These are phyloP conservation scores for Venturia asperata DNA, from an alignment of 2,329 filamentous ascomycete species.

Conservation along the genomic window DNA sequence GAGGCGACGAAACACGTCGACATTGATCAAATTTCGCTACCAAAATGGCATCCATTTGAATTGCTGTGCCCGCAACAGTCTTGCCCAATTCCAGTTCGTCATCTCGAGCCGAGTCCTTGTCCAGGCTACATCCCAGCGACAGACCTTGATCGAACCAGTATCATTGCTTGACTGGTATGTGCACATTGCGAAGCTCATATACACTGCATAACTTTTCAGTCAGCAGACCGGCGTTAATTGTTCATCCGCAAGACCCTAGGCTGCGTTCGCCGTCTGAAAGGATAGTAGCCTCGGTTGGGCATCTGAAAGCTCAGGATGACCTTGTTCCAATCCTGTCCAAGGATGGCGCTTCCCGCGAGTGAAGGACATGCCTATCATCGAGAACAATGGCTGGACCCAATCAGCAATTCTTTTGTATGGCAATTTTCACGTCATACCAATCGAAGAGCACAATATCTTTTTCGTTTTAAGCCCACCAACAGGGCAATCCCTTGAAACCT, in stretches of 20 bases:
- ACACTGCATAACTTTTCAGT: conserved; percentile 2
- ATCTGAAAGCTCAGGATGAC: conserved; percentile 1
- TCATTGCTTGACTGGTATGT: neutral
- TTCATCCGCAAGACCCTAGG: neutral
- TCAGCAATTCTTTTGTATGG: neutral
- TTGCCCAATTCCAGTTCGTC: neutral
- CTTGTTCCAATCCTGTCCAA: conserved; percentile 9
- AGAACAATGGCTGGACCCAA: neutral
- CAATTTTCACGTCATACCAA: neutral
- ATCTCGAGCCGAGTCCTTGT: neutral
- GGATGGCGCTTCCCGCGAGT: conserved; percentile 4
- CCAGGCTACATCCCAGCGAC: neutral
- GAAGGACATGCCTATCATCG: neutral
- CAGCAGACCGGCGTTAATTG: neutral
- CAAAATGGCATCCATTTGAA: neutral
- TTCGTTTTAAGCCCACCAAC: neutral
- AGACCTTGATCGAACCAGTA: neutral
- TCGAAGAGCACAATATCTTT: neutral
- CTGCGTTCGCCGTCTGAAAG: neutral
- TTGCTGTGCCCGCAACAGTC: neutral
- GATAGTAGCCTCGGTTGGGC: neutral
- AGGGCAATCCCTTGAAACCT: neutral
- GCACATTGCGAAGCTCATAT: neutral
- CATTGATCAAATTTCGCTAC: neutral
- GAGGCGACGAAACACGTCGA: neutral